Conservation (phyloP, 148 eudicot genomes). For the Amaranthus hypochondriacus region DNA sequence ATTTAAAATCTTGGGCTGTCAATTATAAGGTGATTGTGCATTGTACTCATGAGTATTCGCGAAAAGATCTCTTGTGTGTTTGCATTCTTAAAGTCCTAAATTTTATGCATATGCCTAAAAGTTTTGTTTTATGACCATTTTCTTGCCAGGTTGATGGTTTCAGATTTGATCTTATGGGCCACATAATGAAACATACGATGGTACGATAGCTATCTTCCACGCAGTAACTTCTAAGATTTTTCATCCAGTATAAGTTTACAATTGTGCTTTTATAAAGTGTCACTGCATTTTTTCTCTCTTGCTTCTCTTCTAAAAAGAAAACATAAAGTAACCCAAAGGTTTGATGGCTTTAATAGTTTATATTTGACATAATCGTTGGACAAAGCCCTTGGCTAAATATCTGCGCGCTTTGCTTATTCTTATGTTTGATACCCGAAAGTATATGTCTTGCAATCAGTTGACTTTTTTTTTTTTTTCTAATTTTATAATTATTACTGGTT, state of each 20-base stretch:
- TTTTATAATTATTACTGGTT: conserved; percentile 11
- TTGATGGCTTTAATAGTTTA: neutral
- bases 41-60: neutral
- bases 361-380: neutral
- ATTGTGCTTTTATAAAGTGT: neutral
- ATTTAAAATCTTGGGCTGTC: conserved; percentile 75
- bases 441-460: neutral
- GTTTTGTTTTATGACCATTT: conserved; percentile 7
- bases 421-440: neutral
- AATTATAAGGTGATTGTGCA: conserved; percentile 65
- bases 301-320: too few species aligned
- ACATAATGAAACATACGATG: conserved; percentile 90
- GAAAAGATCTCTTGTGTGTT: neutral
- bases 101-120: conserved; percentile 13
- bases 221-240: neutral
- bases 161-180: conserved; percentile 99
- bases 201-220: conserved; percentile 34
- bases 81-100: conserved; percentile 2
- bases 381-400: neutral
- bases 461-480: too few species aligned
- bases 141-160: conserved; percentile 92
- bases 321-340: neutral
- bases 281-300: neutral
- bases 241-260: neutral
- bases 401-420: neutral